Conservation (phyloP, 2,329 filamentous ascomycete genomes). For the Colletotrichum brevisporum region DNA sequence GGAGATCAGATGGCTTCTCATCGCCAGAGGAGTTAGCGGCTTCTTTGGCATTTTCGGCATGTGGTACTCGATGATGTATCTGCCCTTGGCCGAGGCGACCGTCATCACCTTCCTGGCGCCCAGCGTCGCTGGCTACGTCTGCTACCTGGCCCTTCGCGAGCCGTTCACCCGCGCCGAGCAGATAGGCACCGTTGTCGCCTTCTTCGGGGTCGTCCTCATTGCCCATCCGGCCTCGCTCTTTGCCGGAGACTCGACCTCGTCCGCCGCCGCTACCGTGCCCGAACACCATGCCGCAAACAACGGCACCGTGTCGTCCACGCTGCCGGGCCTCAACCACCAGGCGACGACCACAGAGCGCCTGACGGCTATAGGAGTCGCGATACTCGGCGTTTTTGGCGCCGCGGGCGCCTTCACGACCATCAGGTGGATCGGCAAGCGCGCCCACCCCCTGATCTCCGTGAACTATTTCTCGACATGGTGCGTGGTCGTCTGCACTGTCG, state of each 20-base stretch:
- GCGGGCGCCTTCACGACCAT: constrained; percentile 82
- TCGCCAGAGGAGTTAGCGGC: constrained; percentile 78
- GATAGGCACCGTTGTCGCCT: constrained; percentile 80
- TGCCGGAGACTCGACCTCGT: constrained; percentile 43
- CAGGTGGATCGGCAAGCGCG: constrained; percentile 83
- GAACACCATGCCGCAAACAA: constrained; percentile 36
- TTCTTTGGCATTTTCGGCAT: constrained; percentile 85
- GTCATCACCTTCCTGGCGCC: constrained; percentile 91
- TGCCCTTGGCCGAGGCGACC: constrained; percentile 88
- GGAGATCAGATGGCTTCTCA: constrained; percentile 76
- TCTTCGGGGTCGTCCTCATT: constrained; percentile 87
- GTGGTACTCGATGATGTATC: constrained; percentile 77
- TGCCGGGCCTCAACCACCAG: constrained; percentile 53
- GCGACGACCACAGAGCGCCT: constrained; percentile 75
- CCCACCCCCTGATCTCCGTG: constrained; percentile 86
- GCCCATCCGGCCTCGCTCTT: constrained; percentile 78
- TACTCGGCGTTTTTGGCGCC: constrained; percentile 83
- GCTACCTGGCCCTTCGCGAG: constrained; percentile 80
- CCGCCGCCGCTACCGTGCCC: constrained; percentile 31
- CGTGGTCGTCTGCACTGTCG: constrained; percentile 74
- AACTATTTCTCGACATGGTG: constrained; percentile 86
- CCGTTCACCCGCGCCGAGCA: constrained; percentile 85
- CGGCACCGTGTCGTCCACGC: constrained; percentile 36
- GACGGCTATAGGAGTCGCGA: constrained; percentile 77
- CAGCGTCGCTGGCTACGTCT: constrained; percentile 83